Conservation (phyloP, 306 rosid genomes). For the Fragaria iinumae region DNA sequence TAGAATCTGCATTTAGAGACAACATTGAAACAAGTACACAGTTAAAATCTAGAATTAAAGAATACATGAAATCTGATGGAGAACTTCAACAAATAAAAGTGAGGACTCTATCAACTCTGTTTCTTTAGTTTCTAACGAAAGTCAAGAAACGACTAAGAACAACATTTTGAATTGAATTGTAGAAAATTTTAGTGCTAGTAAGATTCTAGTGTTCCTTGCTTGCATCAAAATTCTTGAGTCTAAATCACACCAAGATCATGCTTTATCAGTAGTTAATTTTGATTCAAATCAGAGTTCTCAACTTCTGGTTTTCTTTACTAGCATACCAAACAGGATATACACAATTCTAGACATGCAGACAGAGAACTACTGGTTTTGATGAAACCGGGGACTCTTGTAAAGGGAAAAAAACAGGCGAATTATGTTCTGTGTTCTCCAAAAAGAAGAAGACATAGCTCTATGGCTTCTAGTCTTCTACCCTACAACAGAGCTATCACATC, state of each 20-base stretch:
- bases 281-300: background rate
- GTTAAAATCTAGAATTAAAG: background rate
- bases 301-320: background rate
- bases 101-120: background rate
- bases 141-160: background rate
- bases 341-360: background rate
- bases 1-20: slow-evolving; percentile 60
- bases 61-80: background rate
- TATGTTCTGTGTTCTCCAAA: background rate
- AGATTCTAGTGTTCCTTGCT: background rate
- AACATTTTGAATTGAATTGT: background rate
- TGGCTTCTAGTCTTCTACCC: slow-evolving; percentile 17
- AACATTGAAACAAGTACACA: slow-evolving; percentile 10
- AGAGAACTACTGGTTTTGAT: slow-evolving; percentile 33
- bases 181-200: background rate
- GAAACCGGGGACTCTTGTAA: slow-evolving; percentile 39
- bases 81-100: background rate
- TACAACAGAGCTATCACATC: slow-evolving; percentile 25
- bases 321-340: background rate
- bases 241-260: background rate
- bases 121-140: background rate
- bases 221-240: background rate
- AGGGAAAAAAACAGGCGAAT: background rate
- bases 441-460: slow-evolving; percentile 9
- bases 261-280: background rate